phyloP scores from a whole-genome alignment of 345 rosid species.

The Melaleuca alternifolia region DNA sequence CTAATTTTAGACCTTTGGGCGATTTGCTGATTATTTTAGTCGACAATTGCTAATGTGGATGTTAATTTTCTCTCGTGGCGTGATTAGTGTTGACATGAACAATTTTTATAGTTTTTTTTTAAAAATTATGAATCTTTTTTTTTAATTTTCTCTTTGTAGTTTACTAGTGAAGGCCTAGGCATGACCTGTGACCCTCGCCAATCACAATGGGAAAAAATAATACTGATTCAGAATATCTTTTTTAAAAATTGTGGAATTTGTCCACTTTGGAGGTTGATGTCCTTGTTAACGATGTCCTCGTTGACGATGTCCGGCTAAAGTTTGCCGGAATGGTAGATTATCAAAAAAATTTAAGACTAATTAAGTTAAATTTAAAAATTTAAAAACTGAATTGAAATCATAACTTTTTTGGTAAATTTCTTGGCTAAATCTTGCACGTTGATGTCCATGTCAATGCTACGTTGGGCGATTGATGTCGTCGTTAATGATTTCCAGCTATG shows the following conservation, averaged over 20 bases:
- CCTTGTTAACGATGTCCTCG: accelerated
- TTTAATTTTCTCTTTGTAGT: neutral
- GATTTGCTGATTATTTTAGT: neutral
- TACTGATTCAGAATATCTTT: neutral
- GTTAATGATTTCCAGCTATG: too few species aligned
- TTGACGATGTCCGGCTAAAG: accelerated
- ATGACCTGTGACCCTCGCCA: too few species aligned
- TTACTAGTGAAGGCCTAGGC: too few species aligned
- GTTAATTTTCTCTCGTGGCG: accelerated
- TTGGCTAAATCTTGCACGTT: neutral
- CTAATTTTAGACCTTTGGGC: too few species aligned
- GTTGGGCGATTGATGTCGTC: too few species aligned
- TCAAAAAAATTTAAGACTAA: neutral
- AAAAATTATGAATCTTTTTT: neutral
- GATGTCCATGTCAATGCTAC: too few species aligned
- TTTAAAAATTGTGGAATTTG: neutral
- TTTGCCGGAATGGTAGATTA: neutral
- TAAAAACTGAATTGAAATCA: neutral
- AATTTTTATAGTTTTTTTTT: neutral
- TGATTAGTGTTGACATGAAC: accelerated
- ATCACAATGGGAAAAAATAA: neutral
- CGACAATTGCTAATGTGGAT: neutral
- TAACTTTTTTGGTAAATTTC: neutral
- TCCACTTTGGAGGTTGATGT: neutral
- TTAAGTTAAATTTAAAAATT: neutral